Evolutionary conservation across 225 moss, liverwort and hornwort genomes (phyloP).

Genomic region (Polytrichum commune): DNA sequence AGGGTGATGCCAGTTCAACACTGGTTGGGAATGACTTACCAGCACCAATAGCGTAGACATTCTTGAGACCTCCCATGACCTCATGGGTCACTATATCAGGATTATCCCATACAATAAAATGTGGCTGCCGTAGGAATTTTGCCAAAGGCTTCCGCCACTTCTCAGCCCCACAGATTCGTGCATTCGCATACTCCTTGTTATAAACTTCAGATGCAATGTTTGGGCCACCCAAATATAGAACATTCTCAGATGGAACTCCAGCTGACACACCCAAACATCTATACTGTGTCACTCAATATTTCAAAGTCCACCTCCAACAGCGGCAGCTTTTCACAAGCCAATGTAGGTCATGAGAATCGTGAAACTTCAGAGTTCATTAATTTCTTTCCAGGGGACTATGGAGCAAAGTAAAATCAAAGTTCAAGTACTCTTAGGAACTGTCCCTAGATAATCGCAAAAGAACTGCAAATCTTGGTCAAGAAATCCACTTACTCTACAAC

Average conservation of each 20-base stretch:
- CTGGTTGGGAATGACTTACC: constrained; percentile 21
- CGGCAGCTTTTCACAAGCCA: no score
- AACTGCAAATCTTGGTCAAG: no score
- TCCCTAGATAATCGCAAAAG: no score
- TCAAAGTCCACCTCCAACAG: no score
- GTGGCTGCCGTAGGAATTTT: constrained; percentile 57
- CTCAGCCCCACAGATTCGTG: constrained; percentile 60
- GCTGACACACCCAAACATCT: constrained; percentile 21
- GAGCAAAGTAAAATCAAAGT: no score
- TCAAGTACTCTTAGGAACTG: no score
- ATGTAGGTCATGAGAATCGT: no score
- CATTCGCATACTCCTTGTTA: constrained; percentile 64
- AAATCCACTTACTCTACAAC: no score
- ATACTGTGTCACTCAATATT: no score
- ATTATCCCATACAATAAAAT: constrained; percentile 74
- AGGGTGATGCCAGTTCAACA: no score
- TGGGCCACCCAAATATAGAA: constrained; percentile 57
- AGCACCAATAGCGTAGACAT: constrained; percentile 68
- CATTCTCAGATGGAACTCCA: constrained; percentile 47
- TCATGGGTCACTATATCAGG: constrained; percentile 61
- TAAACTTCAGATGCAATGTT: constrained; percentile 72
- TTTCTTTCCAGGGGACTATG: no score
- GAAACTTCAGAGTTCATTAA: no score
- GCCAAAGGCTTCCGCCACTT: constrained; percentile 60
- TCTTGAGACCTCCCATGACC: constrained; percentile 71